A percentile compares a stretch with the other conserved stretches of the same genome.
Conservation (phyloP, 352 stramenopile genomes). For the Ophiocytium majus region DNA sequence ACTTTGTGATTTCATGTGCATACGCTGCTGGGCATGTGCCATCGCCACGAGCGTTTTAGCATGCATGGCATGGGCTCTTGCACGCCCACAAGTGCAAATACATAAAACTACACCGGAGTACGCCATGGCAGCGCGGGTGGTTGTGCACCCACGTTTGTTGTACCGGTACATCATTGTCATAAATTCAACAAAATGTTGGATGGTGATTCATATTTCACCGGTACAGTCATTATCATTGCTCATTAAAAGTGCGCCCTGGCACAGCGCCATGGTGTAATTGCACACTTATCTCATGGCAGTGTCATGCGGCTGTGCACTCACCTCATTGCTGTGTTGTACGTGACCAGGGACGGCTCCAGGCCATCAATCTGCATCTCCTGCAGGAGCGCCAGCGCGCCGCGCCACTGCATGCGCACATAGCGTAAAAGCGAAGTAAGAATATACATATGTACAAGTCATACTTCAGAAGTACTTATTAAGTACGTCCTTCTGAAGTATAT, state of each 20-base stretch:
- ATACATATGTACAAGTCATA: too few species aligned
- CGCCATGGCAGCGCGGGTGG: not conserved
- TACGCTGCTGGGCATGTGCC: not conserved
- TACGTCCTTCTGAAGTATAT: too few species aligned
- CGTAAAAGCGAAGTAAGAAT: too few species aligned
- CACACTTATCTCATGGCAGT: not conserved
- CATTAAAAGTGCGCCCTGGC: not conserved
- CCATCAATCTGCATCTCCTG: constrained; percentile 33
- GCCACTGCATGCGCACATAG: too few species aligned
- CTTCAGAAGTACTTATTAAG: too few species aligned
- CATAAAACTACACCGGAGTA: not conserved
- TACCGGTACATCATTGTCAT: not conserved
- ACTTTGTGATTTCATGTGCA: not conserved
- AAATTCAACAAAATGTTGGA: not conserved
- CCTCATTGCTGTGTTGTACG: constrained; percentile 30
- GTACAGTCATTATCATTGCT: not conserved
- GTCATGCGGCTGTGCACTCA: not conserved
- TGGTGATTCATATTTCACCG: too few species aligned
- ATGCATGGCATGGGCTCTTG: too few species aligned
- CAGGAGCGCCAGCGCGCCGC: constrained; percentile 25
- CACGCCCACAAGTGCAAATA: too few species aligned
- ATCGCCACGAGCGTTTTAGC: not conserved
- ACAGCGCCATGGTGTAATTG: not conserved
- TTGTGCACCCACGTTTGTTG: not conserved
- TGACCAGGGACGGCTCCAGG: constrained; percentile 29